phyloP scores from a whole-genome alignment of 2,329 filamentous ascomycete genomes.

The Zymoseptoria pseudotritici region DNA sequence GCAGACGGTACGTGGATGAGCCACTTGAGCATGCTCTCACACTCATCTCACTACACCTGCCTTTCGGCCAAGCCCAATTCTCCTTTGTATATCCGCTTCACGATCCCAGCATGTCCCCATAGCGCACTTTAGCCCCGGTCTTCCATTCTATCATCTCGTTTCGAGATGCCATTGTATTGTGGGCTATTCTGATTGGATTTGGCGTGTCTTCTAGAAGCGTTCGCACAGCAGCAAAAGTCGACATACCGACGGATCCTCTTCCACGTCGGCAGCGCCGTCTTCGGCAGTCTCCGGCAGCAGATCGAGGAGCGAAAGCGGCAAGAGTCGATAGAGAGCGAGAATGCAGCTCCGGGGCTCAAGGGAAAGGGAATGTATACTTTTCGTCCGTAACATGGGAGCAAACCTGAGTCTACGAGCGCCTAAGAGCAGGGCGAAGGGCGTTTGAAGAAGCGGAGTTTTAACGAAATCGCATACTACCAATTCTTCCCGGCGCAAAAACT shows the following conservation, averaged over 20 bases:
- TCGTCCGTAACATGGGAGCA: slow-evolving; percentile 1
- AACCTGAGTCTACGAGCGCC: slow-evolving; percentile 1
- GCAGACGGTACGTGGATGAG: slow-evolving; percentile 32
- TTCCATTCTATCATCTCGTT: slow-evolving; percentile 1
- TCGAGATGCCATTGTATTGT: slow-evolving; percentile 12
- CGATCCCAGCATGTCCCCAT: slow-evolving; percentile 7
- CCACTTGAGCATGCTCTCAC: slow-evolving; percentile 13
- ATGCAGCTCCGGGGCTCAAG: background rate
- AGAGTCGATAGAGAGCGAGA: slow-evolving; percentile 7
- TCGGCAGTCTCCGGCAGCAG: slow-evolving; percentile 9
- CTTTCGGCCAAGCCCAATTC: slow-evolving; percentile 7
- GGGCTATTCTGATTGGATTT: slow-evolving; percentile 19
- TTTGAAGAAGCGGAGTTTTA: slow-evolving; percentile 16
- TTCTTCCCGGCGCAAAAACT: background rate
- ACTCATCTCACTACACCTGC: slow-evolving; percentile 16
- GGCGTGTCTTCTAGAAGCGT: slow-evolving; percentile 18
- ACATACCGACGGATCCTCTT: slow-evolving; percentile 6
- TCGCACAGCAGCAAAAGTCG: slow-evolving; percentile 18
- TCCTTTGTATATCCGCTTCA: slow-evolving; percentile 10
- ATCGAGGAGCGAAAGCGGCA: slow-evolving; percentile 16
- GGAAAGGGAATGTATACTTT: background rate
- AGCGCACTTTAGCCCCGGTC: slow-evolving; percentile 3
- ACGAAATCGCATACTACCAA: slow-evolving; percentile 10
- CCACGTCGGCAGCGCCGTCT: slow-evolving; percentile 6
- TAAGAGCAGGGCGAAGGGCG: slow-evolving; percentile 12